Percentiles rank a stretch among this genome's conserved stretches.
Evolutionary conservation across 1,284 basidiomycete species (phyloP).

Genomic region (Lignosus rhinocerotis): DNA sequence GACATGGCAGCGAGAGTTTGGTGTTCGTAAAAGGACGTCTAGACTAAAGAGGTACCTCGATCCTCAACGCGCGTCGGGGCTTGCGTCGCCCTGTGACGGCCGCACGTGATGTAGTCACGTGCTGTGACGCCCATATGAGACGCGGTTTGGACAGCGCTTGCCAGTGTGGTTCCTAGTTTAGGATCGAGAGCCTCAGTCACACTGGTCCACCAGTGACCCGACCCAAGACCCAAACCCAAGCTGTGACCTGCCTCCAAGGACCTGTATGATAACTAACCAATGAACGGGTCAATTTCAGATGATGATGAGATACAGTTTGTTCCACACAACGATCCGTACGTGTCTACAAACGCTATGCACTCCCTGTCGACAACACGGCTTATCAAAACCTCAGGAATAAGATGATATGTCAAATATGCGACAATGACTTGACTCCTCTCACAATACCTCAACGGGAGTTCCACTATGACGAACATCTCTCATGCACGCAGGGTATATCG

Average conservation of each 20-base stretch:
- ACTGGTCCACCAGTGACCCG: too few species aligned
- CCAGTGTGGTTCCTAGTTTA: neutral
- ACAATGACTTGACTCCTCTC: constrained; percentile 39
- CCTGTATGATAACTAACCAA: too few species aligned
- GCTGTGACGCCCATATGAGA: constrained; percentile 11
- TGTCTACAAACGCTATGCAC: neutral
- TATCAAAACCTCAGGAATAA: constrained; percentile 17
- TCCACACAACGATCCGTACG: constrained; percentile 20
- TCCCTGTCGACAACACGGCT: neutral
- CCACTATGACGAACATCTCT: constrained; percentile 54
- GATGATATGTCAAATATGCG: constrained; percentile 51
- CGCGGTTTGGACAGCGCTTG: constrained; percentile 16
- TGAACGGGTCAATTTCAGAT: constrained; percentile 8
- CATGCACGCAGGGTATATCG: constrained; percentile 21
- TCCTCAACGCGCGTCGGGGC: constrained; percentile 57
- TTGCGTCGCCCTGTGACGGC: constrained; percentile 30
- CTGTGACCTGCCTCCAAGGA: too few species aligned
- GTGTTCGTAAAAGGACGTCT: neutral
- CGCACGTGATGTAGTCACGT: constrained; percentile 18
- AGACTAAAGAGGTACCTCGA: constrained; percentile 7
- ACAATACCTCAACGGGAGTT: constrained; percentile 37
- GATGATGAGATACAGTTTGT: constrained; percentile 27
- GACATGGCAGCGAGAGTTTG: constrained; percentile 63
- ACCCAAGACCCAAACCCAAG: too few species aligned
- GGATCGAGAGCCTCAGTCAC: too few species aligned